phyloP scores from a whole-genome alignment of 2,329 filamentous ascomycete genomes.

The Graphiopsis chlorocephala region DNA sequence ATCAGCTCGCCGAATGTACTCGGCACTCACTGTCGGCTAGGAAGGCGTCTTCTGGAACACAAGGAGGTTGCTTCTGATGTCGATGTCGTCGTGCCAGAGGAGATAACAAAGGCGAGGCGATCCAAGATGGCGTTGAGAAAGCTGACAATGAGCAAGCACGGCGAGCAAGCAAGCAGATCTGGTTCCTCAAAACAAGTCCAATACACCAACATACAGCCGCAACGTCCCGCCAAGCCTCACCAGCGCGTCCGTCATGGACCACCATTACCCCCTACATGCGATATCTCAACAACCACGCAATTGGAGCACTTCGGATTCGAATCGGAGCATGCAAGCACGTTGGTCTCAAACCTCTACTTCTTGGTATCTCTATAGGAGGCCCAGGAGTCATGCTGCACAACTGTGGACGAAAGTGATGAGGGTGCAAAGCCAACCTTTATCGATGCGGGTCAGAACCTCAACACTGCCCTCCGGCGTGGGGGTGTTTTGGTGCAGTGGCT shows the following conservation, averaged over 20 bases:
- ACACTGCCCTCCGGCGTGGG: background rate
- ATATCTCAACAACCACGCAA: slow-evolving; percentile 10
- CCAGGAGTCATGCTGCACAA: background rate
- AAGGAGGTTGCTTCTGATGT: background rate
- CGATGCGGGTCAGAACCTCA: background rate
- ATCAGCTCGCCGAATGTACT: background rate
- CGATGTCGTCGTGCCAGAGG: background rate
- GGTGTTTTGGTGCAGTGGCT: background rate
- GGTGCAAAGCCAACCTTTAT: slow-evolving; percentile 3
- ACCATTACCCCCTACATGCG: background rate
- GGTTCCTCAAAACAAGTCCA: background rate
- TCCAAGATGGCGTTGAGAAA: background rate
- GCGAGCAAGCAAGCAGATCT: background rate
- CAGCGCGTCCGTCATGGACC: background rate
- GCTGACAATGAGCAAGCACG: background rate
- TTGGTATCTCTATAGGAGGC: background rate
- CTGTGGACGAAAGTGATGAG: slow-evolving; percentile 1
- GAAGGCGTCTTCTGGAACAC: background rate
- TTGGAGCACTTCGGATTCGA: background rate
- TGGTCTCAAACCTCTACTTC: background rate
- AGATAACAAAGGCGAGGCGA: background rate
- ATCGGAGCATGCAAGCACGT: slow-evolving; percentile 1
- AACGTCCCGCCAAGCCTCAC: slow-evolving; percentile 7
- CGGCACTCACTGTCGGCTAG: background rate
- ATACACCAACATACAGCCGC: background rate